Evolutionary conservation across 495 filamentous ascomycete genomes (phyloP).

Genomic region (Chaetomium cochliodes): DNA sequence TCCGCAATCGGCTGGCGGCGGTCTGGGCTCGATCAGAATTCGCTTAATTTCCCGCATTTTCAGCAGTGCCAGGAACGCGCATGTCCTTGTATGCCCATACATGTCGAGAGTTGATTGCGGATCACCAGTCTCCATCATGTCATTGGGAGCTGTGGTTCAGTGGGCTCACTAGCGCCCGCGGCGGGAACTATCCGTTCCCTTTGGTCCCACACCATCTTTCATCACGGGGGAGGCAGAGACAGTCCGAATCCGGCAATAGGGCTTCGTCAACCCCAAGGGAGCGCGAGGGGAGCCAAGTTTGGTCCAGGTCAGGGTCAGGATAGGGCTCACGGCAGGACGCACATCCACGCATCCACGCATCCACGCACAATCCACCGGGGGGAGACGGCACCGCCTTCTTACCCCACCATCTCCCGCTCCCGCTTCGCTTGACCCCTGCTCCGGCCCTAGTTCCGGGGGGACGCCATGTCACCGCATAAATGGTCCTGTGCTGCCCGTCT

Average conservation of each 20-base stretch:
- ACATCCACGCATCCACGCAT: too few species aligned
- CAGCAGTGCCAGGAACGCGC: constrained; percentile 1
- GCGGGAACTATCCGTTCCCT: background rate
- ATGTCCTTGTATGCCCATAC: background rate
- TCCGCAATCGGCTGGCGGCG: constrained; percentile 5
- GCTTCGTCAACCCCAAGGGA: background rate
- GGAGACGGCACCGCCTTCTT: constrained; percentile 3
- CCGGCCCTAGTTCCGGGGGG: constrained; percentile 12
- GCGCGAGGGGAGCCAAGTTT: background rate
- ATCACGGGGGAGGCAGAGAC: background rate
- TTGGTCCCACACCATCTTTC: background rate
- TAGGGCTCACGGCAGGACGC: too few species aligned
- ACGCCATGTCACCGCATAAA: constrained; percentile 9
- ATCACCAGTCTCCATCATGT: too few species aligned
- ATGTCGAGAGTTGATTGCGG: too few species aligned
- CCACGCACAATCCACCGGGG: too few species aligned
- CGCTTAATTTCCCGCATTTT: background rate
- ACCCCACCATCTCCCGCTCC: constrained; percentile 21
- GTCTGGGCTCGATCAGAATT: constrained; percentile 6
- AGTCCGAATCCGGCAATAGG: background rate
- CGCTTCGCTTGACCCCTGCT: constrained; percentile 11
- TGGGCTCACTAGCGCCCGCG: background rate
- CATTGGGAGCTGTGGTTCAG: background rate
- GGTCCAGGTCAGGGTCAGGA: background rate
- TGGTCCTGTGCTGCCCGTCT: constrained; percentile 5